Evolutionary conservation across 1,139 yeast genomes (phyloP).

Genomic region (Suhomyces bribrorum): DNA sequence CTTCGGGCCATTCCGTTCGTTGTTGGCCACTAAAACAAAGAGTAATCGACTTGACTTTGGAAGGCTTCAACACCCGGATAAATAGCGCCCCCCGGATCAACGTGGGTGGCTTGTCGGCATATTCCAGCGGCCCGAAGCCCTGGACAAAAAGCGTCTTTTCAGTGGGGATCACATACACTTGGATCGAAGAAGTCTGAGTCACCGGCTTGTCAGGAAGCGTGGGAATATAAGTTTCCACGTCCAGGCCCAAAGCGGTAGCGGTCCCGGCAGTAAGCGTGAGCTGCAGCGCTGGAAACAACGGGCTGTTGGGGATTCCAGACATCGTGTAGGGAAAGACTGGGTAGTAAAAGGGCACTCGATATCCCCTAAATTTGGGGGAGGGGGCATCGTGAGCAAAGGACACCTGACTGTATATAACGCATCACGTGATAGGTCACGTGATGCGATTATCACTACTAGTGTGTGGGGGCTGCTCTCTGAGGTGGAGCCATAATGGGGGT

Average conservation of each 20-base stretch:
- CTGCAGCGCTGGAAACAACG: constrained; percentile 36
- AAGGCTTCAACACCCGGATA: constrained; percentile 69
- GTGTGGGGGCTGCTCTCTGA: too few relatives aligned
- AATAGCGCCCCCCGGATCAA: constrained; percentile 81
- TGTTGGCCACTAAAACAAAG: constrained; percentile 71
- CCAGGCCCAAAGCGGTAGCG: constrained; percentile 5
- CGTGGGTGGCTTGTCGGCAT: constrained; percentile 72
- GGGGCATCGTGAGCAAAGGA: too few relatives aligned
- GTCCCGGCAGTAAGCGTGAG: constrained; percentile 19
- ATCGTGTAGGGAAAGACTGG: constrained; percentile 5
- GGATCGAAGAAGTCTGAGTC: constrained; percentile 49
- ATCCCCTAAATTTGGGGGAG: not conserved
- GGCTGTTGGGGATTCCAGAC: constrained; percentile 23
- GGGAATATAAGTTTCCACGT: constrained; percentile 26
- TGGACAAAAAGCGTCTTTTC: constrained; percentile 80
- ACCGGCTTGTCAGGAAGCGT: constrained; percentile 52
- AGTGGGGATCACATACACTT: constrained; percentile 62
- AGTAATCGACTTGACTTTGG: constrained; percentile 69
- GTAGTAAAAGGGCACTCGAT: not conserved
- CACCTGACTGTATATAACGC: too few relatives aligned
- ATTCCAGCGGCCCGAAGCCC: constrained; percentile 74
- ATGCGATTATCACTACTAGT: too few relatives aligned
- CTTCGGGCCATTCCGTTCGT: constrained; percentile 98
- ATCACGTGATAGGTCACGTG: too few relatives aligned
- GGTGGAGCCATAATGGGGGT: too few relatives aligned